These are phyloP conservation scores for Torulaspora pretoriensis DNA, from an alignment of 1,139 yeast species.

Conservation along the genomic window DNA sequence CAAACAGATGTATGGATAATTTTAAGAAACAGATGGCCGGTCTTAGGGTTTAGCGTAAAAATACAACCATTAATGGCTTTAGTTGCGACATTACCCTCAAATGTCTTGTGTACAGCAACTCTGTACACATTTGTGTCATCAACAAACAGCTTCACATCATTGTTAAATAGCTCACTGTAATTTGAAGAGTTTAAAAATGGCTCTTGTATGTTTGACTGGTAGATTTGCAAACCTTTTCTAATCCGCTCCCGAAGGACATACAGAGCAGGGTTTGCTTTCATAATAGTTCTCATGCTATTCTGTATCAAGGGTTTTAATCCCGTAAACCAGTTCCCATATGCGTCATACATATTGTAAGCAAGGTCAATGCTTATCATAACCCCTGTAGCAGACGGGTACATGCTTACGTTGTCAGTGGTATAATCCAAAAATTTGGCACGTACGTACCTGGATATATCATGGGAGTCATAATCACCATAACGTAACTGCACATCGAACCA, in stretches of 20 bases:
- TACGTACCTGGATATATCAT: slow-evolving; percentile 90
- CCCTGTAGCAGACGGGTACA: slow-evolving; percentile 94
- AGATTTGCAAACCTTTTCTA: slow-evolving; percentile 87
- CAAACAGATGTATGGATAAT: slow-evolving; percentile 92
- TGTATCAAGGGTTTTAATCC: slow-evolving; percentile 87
- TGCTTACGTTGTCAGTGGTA: slow-evolving; percentile 78
- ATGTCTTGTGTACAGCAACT: slow-evolving; percentile 88
- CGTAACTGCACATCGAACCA: slow-evolving; percentile 96
- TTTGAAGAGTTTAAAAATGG: slow-evolving; percentile 85
- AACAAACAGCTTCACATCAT: slow-evolving; percentile 75
- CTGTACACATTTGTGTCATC: slow-evolving; percentile 94
- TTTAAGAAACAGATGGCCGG: slow-evolving; percentile 84
- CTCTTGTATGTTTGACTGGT: slow-evolving; percentile 91
- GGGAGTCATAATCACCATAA: slow-evolving; percentile 97
- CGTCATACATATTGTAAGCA: slow-evolving; percentile 94
- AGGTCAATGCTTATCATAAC: slow-evolving; percentile 84
- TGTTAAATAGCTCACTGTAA: slow-evolving; percentile 83
- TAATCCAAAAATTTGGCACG: slow-evolving; percentile 91
- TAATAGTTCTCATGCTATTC: slow-evolving; percentile 87
- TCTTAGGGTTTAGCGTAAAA: slow-evolving; percentile 81
- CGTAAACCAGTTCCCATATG: slow-evolving; percentile 97
- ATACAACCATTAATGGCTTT: slow-evolving; percentile 93
- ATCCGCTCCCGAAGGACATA: slow-evolving; percentile 90
- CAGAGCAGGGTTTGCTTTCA: slow-evolving; percentile 93
- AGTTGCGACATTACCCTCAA: slow-evolving; percentile 89